phyloP scores from a whole-genome alignment of 192 early-diverging fungal genomes.

The Powellomyces hirtus region DNA sequence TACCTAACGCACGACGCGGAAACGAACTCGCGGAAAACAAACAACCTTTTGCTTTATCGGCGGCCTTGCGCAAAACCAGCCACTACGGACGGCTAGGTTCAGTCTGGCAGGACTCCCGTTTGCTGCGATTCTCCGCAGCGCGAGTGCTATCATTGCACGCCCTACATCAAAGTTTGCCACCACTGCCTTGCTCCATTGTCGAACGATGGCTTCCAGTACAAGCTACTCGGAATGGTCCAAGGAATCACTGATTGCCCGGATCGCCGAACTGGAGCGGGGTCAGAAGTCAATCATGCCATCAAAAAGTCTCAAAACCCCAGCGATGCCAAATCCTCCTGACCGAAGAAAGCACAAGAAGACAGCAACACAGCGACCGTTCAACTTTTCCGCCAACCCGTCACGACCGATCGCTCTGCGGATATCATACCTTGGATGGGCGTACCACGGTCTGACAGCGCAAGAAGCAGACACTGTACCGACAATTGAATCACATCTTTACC shows the following conservation, averaged over 20 bases:
- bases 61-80: too few relatives aligned
- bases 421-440: slow-evolving; percentile 89
- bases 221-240: slow-evolving; percentile 52
- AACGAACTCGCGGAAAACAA: too few relatives aligned
- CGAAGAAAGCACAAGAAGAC: neutral
- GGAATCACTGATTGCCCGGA: slow-evolving; percentile 54
- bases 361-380: slow-evolving; percentile 49
- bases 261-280: slow-evolving; percentile 43
- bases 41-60: too few relatives aligned
- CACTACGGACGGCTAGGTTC: neutral
- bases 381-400: slow-evolving; percentile 73
- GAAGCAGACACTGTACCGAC: slow-evolving; percentile 44
- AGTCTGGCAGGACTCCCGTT: neutral
- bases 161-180: neutral
- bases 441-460: slow-evolving; percentile 82
- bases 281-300: neutral
- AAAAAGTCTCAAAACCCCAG: neutral
- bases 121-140: neutral
- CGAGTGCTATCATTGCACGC: neutral
- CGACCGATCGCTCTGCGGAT: slow-evolving; percentile 83
- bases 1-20: too few relatives aligned
- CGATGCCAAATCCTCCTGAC: neutral
- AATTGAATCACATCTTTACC: slow-evolving; percentile 82
- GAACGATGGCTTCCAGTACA: neutral
- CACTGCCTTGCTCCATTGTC: neutral